Percentiles rank a stretch among this genome's conserved stretches.
These are phyloP conservation scores for Suhomyces ambrosiae DNA, from an alignment of 1,139 yeast species.

Conservation along the genomic window DNA sequence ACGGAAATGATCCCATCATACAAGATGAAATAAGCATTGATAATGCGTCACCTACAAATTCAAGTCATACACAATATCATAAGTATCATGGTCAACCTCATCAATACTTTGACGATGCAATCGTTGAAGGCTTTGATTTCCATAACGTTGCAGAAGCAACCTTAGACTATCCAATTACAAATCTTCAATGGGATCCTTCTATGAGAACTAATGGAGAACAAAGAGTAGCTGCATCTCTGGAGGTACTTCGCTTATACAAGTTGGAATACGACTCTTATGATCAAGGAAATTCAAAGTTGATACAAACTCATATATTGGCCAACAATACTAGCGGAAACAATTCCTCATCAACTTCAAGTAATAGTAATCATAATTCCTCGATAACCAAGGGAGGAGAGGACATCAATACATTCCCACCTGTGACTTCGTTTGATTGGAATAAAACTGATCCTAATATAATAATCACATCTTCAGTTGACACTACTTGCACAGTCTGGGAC, in stretches of 20 bases:
- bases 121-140: constrained; percentile 49
- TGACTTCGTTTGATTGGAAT: constrained; percentile 96
- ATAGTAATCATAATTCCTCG: background rate
- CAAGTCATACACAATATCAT: constrained; percentile 3
- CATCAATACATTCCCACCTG: constrained; percentile 67
- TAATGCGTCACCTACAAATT: constrained; percentile 14
- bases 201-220: constrained; percentile 33
- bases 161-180: constrained; percentile 68
- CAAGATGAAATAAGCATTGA: constrained; percentile 15
- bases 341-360: constrained; percentile 2
- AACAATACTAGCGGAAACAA: constrained; percentile 34
- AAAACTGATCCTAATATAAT: constrained; percentile 65
- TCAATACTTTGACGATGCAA: constrained; percentile 7
- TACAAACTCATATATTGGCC: constrained; percentile 46
- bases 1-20: constrained; percentile 11
- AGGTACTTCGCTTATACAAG: constrained; percentile 69
- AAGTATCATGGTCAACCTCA: constrained; percentile 4
- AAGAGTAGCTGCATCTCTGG: constrained; percentile 68
- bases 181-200: constrained; percentile 72
- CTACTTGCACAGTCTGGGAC: constrained; percentile 98
- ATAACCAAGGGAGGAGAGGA: constrained; percentile 24
- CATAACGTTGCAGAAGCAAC: constrained; percentile 51
- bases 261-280: constrained; percentile 38
- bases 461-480: constrained; percentile 88
- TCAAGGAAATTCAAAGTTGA: constrained; percentile 35